A percentile compares a stretch with the other conserved stretches of the same genome.
These are phyloP conservation scores for Penicillium maclennaniae DNA, from an alignment of 495 filamentous ascomycete species.

Conservation along the genomic window DNA sequence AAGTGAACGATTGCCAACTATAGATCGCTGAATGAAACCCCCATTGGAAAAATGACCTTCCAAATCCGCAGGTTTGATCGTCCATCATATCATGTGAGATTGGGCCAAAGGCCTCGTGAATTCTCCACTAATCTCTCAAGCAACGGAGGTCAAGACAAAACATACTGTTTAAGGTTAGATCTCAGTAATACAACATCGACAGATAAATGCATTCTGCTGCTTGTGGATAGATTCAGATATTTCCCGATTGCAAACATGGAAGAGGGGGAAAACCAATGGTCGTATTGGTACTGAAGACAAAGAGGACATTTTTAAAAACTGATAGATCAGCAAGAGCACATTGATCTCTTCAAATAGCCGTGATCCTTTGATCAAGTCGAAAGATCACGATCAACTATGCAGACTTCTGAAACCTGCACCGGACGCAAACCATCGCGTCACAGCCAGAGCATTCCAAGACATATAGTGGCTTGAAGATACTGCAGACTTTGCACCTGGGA, in stretches of 20 bases:
- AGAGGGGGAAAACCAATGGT: background rate
- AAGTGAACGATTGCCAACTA: too few relatives aligned
- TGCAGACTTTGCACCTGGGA: constrained; percentile 27
- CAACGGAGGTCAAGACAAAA: background rate
- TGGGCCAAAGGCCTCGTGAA: background rate
- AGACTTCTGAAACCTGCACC: constrained; percentile 28
- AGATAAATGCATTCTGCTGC: background rate
- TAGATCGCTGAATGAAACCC: too few relatives aligned
- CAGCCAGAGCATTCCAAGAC: constrained; percentile 32
- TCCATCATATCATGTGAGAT: too few relatives aligned
- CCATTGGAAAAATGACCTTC: too few relatives aligned
- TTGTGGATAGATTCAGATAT: background rate
- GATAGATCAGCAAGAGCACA: background rate
- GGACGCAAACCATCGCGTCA: constrained; percentile 28
- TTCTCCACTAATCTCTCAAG: background rate
- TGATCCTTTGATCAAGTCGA: too few relatives aligned
- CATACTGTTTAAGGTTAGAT: background rate
- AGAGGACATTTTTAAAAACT: background rate
- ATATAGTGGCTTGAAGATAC: constrained; percentile 31
- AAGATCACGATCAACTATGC: background rate
- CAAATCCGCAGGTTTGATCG: too few relatives aligned
- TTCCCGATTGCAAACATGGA: background rate
- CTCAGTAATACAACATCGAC: background rate
- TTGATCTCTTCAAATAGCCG: too few relatives aligned
- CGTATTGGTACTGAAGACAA: background rate